These are phyloP conservation scores for Fremontodendron californicum DNA, from an alignment of 345 rosid species.

Conservation along the genomic window DNA sequence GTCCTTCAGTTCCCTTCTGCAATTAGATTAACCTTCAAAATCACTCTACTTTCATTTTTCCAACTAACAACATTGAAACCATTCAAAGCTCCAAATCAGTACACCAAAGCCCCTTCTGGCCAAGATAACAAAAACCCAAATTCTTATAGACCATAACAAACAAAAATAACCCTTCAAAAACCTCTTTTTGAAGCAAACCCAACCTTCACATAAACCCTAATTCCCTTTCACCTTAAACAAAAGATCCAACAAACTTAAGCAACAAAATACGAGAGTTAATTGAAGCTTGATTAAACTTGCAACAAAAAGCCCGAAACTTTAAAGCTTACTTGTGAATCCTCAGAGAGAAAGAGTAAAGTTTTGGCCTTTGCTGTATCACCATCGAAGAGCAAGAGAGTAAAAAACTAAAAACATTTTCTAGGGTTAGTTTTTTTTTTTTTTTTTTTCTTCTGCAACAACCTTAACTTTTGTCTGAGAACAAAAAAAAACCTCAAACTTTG, in stretches of 20 bases:
- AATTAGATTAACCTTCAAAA: neutral
- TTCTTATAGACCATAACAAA: neutral
- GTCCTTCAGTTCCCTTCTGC: conserved; percentile 9
- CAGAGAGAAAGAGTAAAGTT: neutral
- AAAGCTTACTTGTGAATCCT: neutral
- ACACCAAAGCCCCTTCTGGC: neutral
- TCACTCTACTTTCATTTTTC: neutral
- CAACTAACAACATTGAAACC: neutral
- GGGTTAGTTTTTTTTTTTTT: conserved; percentile 22
- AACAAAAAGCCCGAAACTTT: conserved; percentile 9
- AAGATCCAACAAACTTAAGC: conserved; percentile 19
- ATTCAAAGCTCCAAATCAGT: neutral
- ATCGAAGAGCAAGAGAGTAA: conserved; percentile 2
- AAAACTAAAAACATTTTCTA: conserved; percentile 15
- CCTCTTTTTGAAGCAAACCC: conserved; percentile 11
- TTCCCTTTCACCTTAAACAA: conserved; percentile 11
- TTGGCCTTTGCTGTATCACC: conserved; percentile 14
- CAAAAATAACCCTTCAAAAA: neutral
- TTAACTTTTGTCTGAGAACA: neutral
- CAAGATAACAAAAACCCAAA: neutral
- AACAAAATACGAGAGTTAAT: conserved; percentile 7
- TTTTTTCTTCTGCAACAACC: conserved; percentile 13
- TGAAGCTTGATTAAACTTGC: conserved; percentile 10
- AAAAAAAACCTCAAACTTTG: conserved; percentile 1
- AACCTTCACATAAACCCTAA: conserved; percentile 28